Conservation (phyloP, 169 alveolate genomes). For the Eimeria praecox region DNA sequence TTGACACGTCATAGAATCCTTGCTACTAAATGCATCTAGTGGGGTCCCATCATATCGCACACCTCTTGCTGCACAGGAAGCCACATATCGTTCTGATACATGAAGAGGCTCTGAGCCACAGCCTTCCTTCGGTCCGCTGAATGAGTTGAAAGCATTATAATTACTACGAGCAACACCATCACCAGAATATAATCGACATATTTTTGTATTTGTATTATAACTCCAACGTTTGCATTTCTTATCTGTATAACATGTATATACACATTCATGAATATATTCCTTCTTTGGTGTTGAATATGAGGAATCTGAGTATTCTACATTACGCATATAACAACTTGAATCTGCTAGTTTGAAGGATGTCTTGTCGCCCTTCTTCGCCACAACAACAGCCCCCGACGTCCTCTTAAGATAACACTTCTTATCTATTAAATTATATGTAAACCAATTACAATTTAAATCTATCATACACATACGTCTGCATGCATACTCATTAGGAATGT, state of each 20-base stretch:
- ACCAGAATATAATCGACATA: not conserved
- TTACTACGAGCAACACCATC: not conserved
- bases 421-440: not conserved
- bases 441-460: not conserved
- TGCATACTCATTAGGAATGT: not conserved
- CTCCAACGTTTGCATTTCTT: not conserved
- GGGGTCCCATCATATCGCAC: not conserved
- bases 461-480: not conserved
- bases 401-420: not conserved
- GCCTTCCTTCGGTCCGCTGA: constrained; percentile 22
- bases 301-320: not conserved
- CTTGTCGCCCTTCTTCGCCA: not conserved
- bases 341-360: not conserved
- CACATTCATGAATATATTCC: not conserved
- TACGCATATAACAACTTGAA: not conserved
- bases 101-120: not conserved
- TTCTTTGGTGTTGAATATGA: not conserved
- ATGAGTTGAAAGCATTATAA: not conserved
- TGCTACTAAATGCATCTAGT: not conserved
- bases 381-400: not conserved
- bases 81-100: not conserved
- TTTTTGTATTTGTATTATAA: not conserved
- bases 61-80: not conserved
- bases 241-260: not conserved
- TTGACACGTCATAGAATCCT: not conserved